These are phyloP conservation scores for Lasiodiplodia gonubiensis DNA, from an alignment of 2,329 filamentous ascomycete genomes.

Conservation along the genomic window DNA sequence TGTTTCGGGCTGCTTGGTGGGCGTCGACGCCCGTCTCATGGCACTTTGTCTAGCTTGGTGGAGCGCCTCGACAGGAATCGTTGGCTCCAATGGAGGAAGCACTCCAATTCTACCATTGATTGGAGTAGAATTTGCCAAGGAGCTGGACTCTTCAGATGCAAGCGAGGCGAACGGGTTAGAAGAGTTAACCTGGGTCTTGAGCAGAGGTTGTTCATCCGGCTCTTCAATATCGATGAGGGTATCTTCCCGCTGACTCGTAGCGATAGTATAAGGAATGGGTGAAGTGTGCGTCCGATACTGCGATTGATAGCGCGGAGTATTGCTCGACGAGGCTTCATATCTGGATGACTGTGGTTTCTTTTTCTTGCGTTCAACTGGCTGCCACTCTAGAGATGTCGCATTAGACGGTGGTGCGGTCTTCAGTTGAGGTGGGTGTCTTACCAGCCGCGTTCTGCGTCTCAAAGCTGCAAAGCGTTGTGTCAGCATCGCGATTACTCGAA, in stretches of 20 bases:
- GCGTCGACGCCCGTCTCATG: not conserved
- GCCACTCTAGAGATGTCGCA: slow-evolving; percentile 2
- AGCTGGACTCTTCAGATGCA: not conserved
- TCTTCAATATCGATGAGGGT: not conserved
- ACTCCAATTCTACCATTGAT: not conserved
- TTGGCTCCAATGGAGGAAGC: not conserved
- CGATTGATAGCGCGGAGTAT: not conserved
- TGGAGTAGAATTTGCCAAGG: not conserved
- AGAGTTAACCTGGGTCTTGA: not conserved
- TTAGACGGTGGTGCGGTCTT: not conserved
- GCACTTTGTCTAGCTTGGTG: not conserved
- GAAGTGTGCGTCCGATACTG: not conserved
- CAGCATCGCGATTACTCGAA: too few relatives aligned
- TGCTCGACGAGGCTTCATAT: not conserved
- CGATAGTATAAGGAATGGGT: too few relatives aligned
- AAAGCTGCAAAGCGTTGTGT: not conserved
- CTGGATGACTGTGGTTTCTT: not conserved
- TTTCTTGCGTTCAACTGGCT: not conserved
- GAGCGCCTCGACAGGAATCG: not conserved
- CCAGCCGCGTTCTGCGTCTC: slow-evolving; percentile 11
- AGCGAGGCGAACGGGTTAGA: slow-evolving; percentile 3
- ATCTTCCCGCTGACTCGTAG: not conserved
- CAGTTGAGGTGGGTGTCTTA: not conserved
- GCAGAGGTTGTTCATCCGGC: not conserved
- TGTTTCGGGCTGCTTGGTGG: not conserved